Percentiles rank a stretch among this genome's conserved stretches.
Evolutionary conservation across 805 yeast species (phyloP).

Genomic region (Saccharomycopsis fermentans): DNA sequence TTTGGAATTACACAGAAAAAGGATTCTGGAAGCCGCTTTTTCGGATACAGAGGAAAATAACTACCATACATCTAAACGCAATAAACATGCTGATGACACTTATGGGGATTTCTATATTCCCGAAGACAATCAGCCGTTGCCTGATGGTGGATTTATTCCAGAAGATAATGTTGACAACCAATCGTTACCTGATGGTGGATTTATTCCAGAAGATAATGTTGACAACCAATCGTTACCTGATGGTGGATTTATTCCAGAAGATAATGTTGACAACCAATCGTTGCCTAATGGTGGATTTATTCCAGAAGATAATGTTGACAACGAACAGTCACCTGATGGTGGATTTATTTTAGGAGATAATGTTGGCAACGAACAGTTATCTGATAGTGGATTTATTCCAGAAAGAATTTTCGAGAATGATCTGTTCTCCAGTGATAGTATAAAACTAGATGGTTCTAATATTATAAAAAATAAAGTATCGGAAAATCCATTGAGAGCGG

Average conservation of each 20-base stretch:
- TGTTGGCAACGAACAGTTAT: neutral
- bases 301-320: neutral
- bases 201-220: neutral
- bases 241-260: neutral
- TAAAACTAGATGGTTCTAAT: constrained; percentile 9
- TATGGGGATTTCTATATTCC: neutral
- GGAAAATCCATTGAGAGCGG: neutral
- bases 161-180: neutral
- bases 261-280: neutral
- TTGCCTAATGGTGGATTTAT: neutral
- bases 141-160: constrained; percentile 1
- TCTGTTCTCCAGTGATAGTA: constrained; percentile 23
- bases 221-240: neutral
- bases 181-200: neutral
- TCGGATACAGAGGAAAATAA: neutral
- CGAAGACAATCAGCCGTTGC: neutral
- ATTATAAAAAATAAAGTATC: neutral
- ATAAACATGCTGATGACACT: neutral
- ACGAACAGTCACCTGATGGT: neutral
- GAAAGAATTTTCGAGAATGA: constrained; percentile 2
- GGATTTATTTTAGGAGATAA: neutral
- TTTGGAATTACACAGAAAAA: neutral
- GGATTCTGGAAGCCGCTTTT: neutral
- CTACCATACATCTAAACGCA: neutral
- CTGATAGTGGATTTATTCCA: neutral